Conservation (phyloP, 768 basidiomycete genomes). For the Gymnopilus junonius region DNA sequence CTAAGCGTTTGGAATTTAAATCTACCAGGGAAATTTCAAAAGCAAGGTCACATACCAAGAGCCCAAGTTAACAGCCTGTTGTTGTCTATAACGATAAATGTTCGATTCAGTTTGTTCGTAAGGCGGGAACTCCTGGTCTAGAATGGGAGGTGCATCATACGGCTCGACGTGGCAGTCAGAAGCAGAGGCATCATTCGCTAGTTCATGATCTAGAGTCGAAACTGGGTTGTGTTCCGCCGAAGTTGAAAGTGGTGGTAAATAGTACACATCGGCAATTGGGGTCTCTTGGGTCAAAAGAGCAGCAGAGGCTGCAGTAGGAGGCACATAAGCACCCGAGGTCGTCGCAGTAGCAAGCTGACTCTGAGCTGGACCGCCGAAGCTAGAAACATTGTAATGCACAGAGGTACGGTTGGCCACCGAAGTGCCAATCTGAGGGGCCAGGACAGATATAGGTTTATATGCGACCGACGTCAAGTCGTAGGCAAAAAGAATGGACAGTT, state of each 20-base stretch:
- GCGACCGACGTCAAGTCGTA: slow-evolving; percentile 24
- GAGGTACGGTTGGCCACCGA: background rate
- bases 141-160: slow-evolving; percentile 32
- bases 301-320: background rate
- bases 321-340: too few relatives aligned
- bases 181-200: background rate
- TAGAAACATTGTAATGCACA: background rate
- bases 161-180: slow-evolving; percentile 28
- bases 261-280: background rate
- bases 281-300: background rate
- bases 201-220: background rate
- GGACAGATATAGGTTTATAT: slow-evolving; percentile 22
- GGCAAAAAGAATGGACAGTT: slow-evolving; percentile 18
- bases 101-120: slow-evolving; percentile 53
- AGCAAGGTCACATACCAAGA: slow-evolving; percentile 48
- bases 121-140: slow-evolving; percentile 44
- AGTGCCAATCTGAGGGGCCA: background rate
- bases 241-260: background rate
- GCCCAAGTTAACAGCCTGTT: slow-evolving; percentile 67
- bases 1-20: slow-evolving; percentile 30
- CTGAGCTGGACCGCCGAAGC: background rate
- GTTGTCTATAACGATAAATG: slow-evolving; percentile 64
- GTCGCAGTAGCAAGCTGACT: background rate
- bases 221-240: background rate
- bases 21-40: background rate